Percentiles rank a stretch among this genome's conserved stretches.
phyloP scores from a whole-genome alignment of 192 early-diverging fungal species.

The Entomortierella lignicola region DNA sequence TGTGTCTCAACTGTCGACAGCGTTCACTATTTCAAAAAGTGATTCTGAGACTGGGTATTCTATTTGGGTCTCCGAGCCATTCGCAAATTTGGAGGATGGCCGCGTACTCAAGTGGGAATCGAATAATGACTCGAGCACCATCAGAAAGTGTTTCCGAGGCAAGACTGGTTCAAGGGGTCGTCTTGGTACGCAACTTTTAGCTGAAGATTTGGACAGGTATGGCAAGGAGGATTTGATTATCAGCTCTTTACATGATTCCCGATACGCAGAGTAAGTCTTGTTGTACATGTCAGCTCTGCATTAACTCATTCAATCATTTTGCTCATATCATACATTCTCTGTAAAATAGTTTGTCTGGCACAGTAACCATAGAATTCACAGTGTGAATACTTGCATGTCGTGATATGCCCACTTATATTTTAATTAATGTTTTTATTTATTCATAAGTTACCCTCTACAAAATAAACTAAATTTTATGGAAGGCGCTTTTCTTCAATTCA shows the following conservation, averaged over 20 bases:
- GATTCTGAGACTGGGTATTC: neutral
- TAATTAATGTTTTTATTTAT: too few species aligned
- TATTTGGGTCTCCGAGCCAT: constrained; percentile 13
- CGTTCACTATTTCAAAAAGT: neutral
- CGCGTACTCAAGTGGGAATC: neutral
- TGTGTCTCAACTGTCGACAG: constrained; percentile 4
- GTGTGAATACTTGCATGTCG: neutral
- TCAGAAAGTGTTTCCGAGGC: neutral
- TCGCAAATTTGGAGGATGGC: constrained; percentile 4
- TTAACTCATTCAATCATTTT: neutral
- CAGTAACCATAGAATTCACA: constrained; percentile 3
- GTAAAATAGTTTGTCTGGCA: neutral
- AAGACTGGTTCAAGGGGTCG: neutral
- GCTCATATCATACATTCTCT: neutral
- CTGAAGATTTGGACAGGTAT: constrained; percentile 2
- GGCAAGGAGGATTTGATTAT: constrained; percentile 7
- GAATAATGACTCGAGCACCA: neutral
- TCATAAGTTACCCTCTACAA: too few species aligned
- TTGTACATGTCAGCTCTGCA: neutral
- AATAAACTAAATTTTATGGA: too few species aligned
- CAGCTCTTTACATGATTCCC: constrained; percentile 13
- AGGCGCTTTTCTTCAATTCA: too few species aligned
- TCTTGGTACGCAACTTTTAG: neutral
- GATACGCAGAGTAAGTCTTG: constrained; percentile 16
- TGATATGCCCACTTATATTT: too few species aligned